Percentiles rank a stretch among this genome's conserved stretches.
phyloP scores from a whole-genome alignment of 495 filamentous ascomycete species.

The Pyrenula massariospora region DNA sequence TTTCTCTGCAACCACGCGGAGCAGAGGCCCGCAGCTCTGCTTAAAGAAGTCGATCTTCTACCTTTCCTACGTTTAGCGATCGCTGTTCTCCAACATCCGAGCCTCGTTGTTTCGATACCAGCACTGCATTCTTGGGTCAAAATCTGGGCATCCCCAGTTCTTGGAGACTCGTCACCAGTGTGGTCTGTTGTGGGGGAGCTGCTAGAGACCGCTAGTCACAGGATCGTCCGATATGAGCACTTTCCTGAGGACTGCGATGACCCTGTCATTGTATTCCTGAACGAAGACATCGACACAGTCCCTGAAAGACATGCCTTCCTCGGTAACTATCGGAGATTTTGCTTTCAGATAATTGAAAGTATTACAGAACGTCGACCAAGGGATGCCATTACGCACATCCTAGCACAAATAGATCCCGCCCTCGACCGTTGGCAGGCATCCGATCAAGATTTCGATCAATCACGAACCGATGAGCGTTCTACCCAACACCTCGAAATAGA shows the following conservation, averaged over 20 bases:
- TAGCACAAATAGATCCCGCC: constrained; percentile 60
- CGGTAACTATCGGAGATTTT: constrained; percentile 92
- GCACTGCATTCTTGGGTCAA: constrained; percentile 82
- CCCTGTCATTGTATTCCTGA: constrained; percentile 65
- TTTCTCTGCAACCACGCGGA: constrained; percentile 66
- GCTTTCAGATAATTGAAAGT: constrained; percentile 68
- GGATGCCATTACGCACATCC: constrained; percentile 79
- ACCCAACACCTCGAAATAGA: constrained; percentile 38
- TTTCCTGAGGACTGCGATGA: constrained; percentile 72
- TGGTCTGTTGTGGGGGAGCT: constrained; percentile 51
- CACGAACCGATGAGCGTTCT: neutral
- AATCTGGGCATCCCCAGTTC: constrained; percentile 53
- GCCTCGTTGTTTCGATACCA: constrained; percentile 85
- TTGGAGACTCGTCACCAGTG: constrained; percentile 51
- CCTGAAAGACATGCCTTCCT: constrained; percentile 93
- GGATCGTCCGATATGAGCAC: constrained; percentile 73
- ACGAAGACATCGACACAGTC: constrained; percentile 88
- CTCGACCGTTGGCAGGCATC: constrained; percentile 34
- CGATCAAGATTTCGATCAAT: neutral
- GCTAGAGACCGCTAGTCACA: constrained; percentile 64
- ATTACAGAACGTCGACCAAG: constrained; percentile 68
- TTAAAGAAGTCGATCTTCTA: constrained; percentile 52
- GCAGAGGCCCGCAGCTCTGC: constrained; percentile 60
- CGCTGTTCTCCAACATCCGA: constrained; percentile 67
- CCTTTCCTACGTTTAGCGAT: constrained; percentile 72